Evolutionary conservation across 192 early-diverging fungal genomes (phyloP), one percentile per base, ranked within the genome.

Genomic region (Coemansia sp.): DNA sequence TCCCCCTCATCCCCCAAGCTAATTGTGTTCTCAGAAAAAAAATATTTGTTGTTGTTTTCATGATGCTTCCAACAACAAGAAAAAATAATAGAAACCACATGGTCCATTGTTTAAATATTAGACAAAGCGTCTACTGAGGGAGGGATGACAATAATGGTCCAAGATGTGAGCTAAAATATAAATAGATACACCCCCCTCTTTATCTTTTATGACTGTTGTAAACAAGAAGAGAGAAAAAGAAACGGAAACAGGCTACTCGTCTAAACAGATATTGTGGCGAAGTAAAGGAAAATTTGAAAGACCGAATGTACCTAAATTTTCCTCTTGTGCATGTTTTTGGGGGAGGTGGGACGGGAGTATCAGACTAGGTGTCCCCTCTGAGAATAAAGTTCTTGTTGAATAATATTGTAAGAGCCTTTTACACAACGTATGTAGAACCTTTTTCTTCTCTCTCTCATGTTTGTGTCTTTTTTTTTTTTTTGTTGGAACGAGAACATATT

Each of bases 101-200:
- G 65, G 34, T 11, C 42, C 3, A 66, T 66, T 66, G 65, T 66
- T 66, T 49, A 66, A 13, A 46, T 44, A 24, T 51, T 5, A 22
- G 49, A 51, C 49, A 51, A 51, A 20, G n/a, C n/a, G 49, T 51
- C 49, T 51, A 22, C 49, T 51, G 49, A 65, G n/a, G 11, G 43
- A 31, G 27, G 22, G 63, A 4, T 15, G 43, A 16, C 13, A 16
- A 44, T 44, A 44, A 44, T 44, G 43, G 44, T 29, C 40, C 63
- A 31, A 47, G 65, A 46, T 66, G 43, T 34, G n/a, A 54, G 40
- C 43, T 63, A 36, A 49, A 70, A 73, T 67, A 38, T 18, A 40
- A 52, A 59, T 44, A 38, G 13, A 64, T n/a, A 15, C 38, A 9
- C 7, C 5, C 31, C 57, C 57, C 29, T 60, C 57, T 29, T 18